Percentiles rank a stretch among this genome's conserved stretches.
These are phyloP conservation scores for Hanseniaspora clermontiae DNA, from an alignment of 805 yeast species.

Conservation along the genomic window DNA sequence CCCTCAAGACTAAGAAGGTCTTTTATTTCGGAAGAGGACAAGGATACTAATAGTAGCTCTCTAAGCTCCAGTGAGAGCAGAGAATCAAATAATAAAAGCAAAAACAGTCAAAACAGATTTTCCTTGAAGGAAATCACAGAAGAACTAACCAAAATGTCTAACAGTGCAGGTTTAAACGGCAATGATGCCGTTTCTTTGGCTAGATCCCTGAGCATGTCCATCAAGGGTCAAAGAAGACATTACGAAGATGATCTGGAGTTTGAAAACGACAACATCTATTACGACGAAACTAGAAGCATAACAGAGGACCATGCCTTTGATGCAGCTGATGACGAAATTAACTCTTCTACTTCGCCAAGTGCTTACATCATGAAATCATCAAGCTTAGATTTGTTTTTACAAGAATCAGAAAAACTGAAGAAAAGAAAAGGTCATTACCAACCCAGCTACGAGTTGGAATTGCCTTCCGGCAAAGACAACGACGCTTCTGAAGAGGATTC, in stretches of 20 bases:
- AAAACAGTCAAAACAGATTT: slow-evolving; percentile 32
- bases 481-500: not conserved
- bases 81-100: slow-evolving; percentile 5
- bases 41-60: slow-evolving; percentile 25
- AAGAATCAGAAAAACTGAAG: not conserved
- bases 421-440: slow-evolving; percentile 3
- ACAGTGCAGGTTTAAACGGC: slow-evolving; percentile 64
- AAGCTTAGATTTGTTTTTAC: not conserved
- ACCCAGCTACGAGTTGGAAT: slow-evolving; percentile 11
- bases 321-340: not conserved
- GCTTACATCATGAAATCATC: slow-evolving; percentile 2
- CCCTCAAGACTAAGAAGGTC: slow-evolving; percentile 27
- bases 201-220: slow-evolving; percentile 58
- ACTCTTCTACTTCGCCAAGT: slow-evolving; percentile 3
- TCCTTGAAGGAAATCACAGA: slow-evolving; percentile 59
- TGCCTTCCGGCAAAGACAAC: not conserved
- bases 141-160: slow-evolving; percentile 63
- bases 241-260: slow-evolving; percentile 12
- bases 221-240: slow-evolving; percentile 22
- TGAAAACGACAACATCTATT: slow-evolving; percentile 13
- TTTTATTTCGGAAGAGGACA: slow-evolving; percentile 17
- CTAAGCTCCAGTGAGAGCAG: slow-evolving; percentile 25
- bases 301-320: not conserved
- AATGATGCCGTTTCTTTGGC: slow-evolving; percentile 77
- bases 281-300: not conserved